phyloP scores from a whole-genome alignment of 345 rosid species.

The Turritis glabra region DNA sequence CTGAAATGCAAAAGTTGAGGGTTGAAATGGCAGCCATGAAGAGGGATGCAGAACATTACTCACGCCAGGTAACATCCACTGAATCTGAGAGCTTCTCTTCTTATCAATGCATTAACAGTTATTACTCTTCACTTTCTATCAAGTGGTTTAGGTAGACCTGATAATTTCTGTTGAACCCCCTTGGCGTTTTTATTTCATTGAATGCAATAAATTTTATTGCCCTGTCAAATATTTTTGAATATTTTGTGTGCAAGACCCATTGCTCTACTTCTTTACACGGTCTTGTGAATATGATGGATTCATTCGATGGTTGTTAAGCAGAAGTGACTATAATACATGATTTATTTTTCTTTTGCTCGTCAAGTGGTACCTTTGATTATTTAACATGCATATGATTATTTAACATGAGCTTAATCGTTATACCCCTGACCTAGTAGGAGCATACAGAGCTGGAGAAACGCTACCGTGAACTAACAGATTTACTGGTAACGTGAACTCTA shows the following conservation, averaged over 20 bases:
- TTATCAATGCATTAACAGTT: slow-evolving; percentile 8
- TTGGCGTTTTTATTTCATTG: background rate
- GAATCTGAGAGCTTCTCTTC: slow-evolving; percentile 24
- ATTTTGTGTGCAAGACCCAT: slow-evolving; percentile 8
- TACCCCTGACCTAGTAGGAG: slow-evolving; percentile 60
- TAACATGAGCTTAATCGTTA: slow-evolving; percentile 34
- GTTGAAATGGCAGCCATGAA: slow-evolving; percentile 98
- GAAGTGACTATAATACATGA: background rate
- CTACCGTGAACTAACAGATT: slow-evolving; percentile 95
- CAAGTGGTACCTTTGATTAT: slow-evolving; percentile 9
- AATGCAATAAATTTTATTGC: background rate
- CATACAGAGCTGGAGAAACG: slow-evolving; percentile 98
- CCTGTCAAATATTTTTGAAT: background rate
- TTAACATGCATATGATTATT: slow-evolving; percentile 22
- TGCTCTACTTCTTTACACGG: background rate
- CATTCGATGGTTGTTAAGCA: background rate
- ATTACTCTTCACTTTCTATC: background rate
- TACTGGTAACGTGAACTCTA: slow-evolving; percentile 66
- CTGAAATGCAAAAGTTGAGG: slow-evolving; percentile 91
- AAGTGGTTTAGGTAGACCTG: slow-evolving; percentile 4
- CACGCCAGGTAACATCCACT: slow-evolving; percentile 74
- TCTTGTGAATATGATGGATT: background rate
- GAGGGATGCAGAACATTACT: slow-evolving; percentile 99
- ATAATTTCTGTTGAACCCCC: background rate
- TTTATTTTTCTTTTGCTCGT: background rate